These are phyloP conservation scores for Aegilops bicornis DNA, from an alignment of 176 grass and related monocot species.

Conservation along the genomic window DNA sequence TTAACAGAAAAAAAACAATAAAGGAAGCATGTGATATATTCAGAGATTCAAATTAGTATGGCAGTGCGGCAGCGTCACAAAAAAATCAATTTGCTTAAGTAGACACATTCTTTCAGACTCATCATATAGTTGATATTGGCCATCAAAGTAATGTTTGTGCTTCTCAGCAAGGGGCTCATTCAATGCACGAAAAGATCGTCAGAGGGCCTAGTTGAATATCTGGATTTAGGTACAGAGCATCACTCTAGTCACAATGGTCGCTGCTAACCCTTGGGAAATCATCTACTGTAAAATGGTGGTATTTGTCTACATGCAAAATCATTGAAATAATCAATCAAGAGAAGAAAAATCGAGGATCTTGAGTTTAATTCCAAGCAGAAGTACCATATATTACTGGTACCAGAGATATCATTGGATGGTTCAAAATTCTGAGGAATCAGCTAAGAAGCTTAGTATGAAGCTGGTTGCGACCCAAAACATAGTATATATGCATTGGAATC, in stretches of 20 bases:
- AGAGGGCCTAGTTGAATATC: neutral
- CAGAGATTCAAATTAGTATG: neutral
- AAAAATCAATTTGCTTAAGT: neutral
- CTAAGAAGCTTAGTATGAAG: neutral
- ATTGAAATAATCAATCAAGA: neutral
- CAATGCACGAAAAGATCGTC: constrained; percentile 8
- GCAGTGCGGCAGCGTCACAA: no score
- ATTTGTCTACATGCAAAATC: constrained; percentile 13
- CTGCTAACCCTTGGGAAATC: constrained; percentile 19
- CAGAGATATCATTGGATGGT: neutral
- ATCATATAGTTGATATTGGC: neutral
- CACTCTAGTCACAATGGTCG: no score
- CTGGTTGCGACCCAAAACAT: no score
- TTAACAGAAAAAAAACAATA: constrained; percentile 7
- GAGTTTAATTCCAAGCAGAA: neutral
- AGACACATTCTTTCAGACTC: constrained; percentile 24
- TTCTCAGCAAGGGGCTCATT: neutral
- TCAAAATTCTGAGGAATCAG: neutral
- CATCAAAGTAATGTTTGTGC: neutral
- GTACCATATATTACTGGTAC: neutral
- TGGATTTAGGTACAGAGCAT: neutral
- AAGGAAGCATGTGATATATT: neutral
- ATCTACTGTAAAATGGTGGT: neutral
- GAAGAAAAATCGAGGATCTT: neutral
- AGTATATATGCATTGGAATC: neutral